Conservation (phyloP, 305 asterid species). For the Rubia tinctorum region DNA sequence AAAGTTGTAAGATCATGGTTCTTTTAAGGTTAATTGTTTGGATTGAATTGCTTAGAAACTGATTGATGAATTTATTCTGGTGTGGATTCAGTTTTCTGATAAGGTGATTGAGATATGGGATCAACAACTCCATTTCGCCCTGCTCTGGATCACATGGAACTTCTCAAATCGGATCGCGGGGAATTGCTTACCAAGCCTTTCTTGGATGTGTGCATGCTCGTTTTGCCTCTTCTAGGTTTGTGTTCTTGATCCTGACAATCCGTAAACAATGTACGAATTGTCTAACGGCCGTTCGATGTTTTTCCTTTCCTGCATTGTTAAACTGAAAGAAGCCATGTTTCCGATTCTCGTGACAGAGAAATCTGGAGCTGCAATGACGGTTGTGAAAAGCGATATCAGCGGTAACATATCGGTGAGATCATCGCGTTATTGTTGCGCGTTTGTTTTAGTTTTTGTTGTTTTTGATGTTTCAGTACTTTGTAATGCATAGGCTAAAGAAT, state of each 20-base stretch:
- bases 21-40: background rate
- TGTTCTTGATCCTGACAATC: conserved; percentile 4
- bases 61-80: background rate
- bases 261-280: background rate
- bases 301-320: background rate
- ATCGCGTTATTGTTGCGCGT: background rate
- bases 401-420: conserved; percentile 69
- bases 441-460: background rate
- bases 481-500: background rate
- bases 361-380: conserved; percentile 77
- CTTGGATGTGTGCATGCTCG: conserved; percentile 74
- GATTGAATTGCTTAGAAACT: background rate
- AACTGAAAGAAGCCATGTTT: background rate
- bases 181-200: conserved; percentile 69
- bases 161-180: conserved; percentile 65
- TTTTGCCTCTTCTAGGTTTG: conserved; percentile 79
- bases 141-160: conserved; percentile 60
- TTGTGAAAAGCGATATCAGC: conserved; percentile 68
- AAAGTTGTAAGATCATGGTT: background rate
- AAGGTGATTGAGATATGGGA: conserved; percentile 31
- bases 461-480: no score
- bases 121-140: conserved; percentile 58
- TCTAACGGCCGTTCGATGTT: background rate
- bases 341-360: conserved; percentile 49
- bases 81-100: conserved; percentile 6